Evolutionary conservation across 495 filamentous ascomycete genomes (phyloP).

Genomic region (Lichenothelia convexa): DNA sequence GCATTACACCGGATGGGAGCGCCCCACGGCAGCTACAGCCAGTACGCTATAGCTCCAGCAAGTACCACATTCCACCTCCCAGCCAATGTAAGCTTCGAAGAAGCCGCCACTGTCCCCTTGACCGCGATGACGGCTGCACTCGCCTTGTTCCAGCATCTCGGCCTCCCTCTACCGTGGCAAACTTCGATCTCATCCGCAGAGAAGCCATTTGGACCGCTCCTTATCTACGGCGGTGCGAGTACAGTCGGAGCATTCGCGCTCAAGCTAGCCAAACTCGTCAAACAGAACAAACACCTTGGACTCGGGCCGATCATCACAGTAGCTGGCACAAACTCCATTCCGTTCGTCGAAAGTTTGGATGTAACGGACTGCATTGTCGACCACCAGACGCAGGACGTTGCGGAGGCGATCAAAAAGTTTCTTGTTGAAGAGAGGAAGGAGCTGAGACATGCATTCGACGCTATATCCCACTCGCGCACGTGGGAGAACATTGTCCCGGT

Average conservation of each 20-base stretch:
- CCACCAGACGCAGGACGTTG: conserved; percentile 21
- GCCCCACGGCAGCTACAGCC: conserved; percentile 19
- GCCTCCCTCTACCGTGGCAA: conserved; percentile 12
- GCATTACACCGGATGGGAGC: conserved; percentile 20
- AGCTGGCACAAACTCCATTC: conserved; percentile 18
- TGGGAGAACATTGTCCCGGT: not conserved
- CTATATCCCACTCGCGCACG: not conserved
- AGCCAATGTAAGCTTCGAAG: conserved; percentile 23
- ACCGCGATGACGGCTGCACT: conserved; percentile 25
- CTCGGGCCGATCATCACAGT: conserved; percentile 22
- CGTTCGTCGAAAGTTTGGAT: conserved; percentile 19
- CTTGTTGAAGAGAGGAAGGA: conserved; percentile 5
- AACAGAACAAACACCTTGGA: conserved; percentile 44
- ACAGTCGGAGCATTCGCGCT: conserved; percentile 26
- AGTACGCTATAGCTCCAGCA: conserved; percentile 24
- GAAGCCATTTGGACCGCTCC: conserved; percentile 5
- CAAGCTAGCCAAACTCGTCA: conserved; percentile 23
- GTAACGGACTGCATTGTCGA: conserved; percentile 23
- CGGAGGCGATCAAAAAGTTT: conserved; percentile 16
- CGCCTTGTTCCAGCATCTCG: conserved; percentile 19
- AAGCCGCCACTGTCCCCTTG: conserved; percentile 24
- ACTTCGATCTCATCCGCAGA: conserved; percentile 4
- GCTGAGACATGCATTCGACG: conserved; percentile 5
- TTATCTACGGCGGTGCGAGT: conserved; percentile 25
- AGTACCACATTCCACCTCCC: conserved; percentile 26